Base-by-base conservation (phyloP, 2,329 filamentous ascomycete species). In the Pseudocercospora fuligena region DNA sequence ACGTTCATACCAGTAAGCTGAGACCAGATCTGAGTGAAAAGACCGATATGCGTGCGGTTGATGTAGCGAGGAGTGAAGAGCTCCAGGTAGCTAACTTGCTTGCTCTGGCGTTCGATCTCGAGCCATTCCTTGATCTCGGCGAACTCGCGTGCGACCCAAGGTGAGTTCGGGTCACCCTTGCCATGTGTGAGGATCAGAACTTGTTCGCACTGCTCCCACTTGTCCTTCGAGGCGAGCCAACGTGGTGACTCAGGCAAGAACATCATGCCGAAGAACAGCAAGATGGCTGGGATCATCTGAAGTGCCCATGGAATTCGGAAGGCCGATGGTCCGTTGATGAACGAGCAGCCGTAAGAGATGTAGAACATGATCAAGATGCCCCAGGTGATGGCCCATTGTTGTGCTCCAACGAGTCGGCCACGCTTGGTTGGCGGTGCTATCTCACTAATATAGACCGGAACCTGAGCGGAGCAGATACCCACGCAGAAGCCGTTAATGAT, bases 1-100 rank as follows among this genome's bases (percentile, higher is more conserved):
- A 87, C 89, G 73, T 92, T 92, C 90, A 92, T 92, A 19, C 91
- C 90, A 0, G 89, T 92, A 57, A 93, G 79, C 75, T 93, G 90
- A 11, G 86, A 88, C 91, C 90, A 91, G 73, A 93, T 89, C 79
- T 93, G 90, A 0, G 85, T 90, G 76, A 91, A 92, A 49, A 92
- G 74, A 68, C 89, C 91, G 69, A 92, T 89, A 70, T 89, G 82
- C 8, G 89, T 91, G 31, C 91, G 86, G 79, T 92, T 90, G 76
- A 92, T 83, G 88, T 92, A 92, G n/a, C 82, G 82, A 1, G 91
- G 90, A 71, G 85, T 86, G 80, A 95, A 86, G 0, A 95, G 85
- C 75, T 94, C 91, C 1, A 89, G 71, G 75, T 91, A 92, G 8
- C 87, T 87, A 21, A 92, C 89, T 70, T 93, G 85, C 14, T 87